phyloP scores from a whole-genome alignment of 2,329 filamentous ascomycete species.

The Aspergillus novoparasiticus region DNA sequence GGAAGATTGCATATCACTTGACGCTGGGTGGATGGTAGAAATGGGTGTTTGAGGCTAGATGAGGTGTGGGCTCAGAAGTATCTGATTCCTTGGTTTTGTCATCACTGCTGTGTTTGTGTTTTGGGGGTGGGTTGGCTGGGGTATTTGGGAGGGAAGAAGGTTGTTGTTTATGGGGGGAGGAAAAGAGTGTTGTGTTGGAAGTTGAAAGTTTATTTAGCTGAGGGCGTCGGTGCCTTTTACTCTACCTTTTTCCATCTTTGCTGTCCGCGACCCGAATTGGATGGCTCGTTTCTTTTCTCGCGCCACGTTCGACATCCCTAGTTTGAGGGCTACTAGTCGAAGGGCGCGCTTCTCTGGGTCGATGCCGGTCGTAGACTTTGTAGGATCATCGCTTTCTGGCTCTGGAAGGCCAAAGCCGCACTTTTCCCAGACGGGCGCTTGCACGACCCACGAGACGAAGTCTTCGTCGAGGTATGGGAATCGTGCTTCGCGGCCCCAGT shows the following conservation, averaged over 20 bases:
- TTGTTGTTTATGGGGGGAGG: background rate
- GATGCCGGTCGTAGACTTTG: conserved; percentile 41
- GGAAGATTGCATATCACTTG: background rate
- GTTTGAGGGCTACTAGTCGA: conserved; percentile 71
- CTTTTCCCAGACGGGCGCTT: conserved; percentile 76
- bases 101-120: conserved; percentile 37
- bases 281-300: conserved; percentile 92
- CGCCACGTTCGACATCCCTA: conserved; percentile 73
- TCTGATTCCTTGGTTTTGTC: conserved; percentile 43
- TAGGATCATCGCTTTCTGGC: conserved; percentile 19
- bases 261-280: conserved; percentile 79
- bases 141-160: background rate
- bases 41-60: conserved; percentile 7
- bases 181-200: background rate
- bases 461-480: conserved; percentile 91
- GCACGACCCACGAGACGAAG: conserved; percentile 79
- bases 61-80: conserved; percentile 42
- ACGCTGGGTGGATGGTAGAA: conserved; percentile 10
- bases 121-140: background rate
- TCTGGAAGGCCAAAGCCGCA: conserved; percentile 73
- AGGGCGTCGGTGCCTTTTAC: conserved; percentile 68
- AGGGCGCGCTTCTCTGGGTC: conserved; percentile 82
- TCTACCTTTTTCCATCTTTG: conserved; percentile 72
- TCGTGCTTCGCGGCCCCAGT: conserved; percentile 85
- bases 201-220: conserved; percentile 24